These are phyloP conservation scores for Pyrenopolyporus hunteri DNA, from an alignment of 495 filamentous ascomycete genomes.

Conservation along the genomic window DNA sequence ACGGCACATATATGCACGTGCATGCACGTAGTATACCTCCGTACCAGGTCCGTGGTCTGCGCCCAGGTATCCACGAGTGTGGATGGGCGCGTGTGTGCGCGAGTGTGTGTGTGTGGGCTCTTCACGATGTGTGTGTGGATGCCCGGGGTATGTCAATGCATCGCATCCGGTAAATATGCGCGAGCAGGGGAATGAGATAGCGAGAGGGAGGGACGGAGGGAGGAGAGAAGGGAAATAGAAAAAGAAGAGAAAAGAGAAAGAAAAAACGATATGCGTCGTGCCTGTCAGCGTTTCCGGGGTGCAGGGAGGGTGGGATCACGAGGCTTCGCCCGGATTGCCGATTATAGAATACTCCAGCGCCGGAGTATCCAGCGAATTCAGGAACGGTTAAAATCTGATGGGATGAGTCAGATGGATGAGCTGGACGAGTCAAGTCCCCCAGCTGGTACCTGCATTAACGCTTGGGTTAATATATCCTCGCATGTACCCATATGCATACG, in stretches of 20 bases:
- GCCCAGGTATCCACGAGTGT: constrained; percentile 11
- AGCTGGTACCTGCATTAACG: constrained; percentile 34
- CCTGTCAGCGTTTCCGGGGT: constrained; percentile 28
- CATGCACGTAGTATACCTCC: neutral
- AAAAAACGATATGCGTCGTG: neutral
- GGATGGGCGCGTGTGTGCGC: neutral
- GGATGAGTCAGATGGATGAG: constrained; percentile 34
- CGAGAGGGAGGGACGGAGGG: neutral
- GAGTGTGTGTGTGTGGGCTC: neutral
- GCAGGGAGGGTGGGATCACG: constrained; percentile 1
- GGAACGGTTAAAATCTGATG: constrained; percentile 14
- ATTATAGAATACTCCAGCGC: constrained; percentile 14
- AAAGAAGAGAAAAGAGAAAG: neutral
- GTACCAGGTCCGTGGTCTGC: constrained; percentile 6
- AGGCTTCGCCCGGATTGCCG: constrained; percentile 12
- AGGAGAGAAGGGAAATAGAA: neutral
- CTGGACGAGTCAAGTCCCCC: constrained; percentile 8
- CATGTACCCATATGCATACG: neutral
- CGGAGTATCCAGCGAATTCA: constrained; percentile 1
- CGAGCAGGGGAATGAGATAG: too few relatives aligned
- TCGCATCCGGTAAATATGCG: constrained; percentile 3
- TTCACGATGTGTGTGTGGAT: neutral
- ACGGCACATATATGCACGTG: constrained; percentile 3
- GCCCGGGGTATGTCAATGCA: neutral
- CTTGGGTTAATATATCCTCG: neutral